Evolutionary conservation across 345 rosid genomes (phyloP).

Genomic region (Brassica cretica): DNA sequence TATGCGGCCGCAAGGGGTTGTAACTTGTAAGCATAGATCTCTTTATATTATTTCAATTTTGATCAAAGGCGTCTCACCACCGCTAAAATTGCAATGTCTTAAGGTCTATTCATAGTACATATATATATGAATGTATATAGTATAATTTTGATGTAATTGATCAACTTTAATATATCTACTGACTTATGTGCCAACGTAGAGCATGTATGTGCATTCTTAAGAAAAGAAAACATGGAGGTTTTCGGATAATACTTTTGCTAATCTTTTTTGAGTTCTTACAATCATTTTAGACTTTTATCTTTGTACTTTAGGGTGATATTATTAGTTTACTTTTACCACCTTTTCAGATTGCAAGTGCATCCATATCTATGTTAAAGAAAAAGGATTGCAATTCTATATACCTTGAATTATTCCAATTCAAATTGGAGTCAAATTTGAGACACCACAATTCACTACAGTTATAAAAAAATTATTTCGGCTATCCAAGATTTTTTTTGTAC

Average conservation of each 20-base stretch:
- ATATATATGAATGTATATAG: neutral
- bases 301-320: neutral
- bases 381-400: neutral
- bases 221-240: constrained; percentile 1
- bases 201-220: constrained; percentile 24
- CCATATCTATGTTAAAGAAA: neutral
- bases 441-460: neutral
- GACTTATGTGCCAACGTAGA: neutral
- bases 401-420: constrained; percentile 6
- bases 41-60: constrained; percentile 1
- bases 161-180: constrained; percentile 12
- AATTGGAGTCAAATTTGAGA: constrained; percentile 4
- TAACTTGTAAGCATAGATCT: neutral
- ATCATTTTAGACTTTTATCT: neutral
- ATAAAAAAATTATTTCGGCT: neutral
- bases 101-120: constrained; percentile 4
- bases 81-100: constrained; percentile 12
- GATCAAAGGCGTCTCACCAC: constrained; percentile 4
- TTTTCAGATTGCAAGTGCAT: constrained; percentile 9
- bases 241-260: neutral
- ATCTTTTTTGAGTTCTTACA: neutral
- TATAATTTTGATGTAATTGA: constrained; percentile 26
- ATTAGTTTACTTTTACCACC: constrained; percentile 11
- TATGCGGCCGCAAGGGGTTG: neutral
- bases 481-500: neutral